phyloP scores from a whole-genome alignment of 1,139 yeast species.

The Groenewaldozyma sp. region DNA sequence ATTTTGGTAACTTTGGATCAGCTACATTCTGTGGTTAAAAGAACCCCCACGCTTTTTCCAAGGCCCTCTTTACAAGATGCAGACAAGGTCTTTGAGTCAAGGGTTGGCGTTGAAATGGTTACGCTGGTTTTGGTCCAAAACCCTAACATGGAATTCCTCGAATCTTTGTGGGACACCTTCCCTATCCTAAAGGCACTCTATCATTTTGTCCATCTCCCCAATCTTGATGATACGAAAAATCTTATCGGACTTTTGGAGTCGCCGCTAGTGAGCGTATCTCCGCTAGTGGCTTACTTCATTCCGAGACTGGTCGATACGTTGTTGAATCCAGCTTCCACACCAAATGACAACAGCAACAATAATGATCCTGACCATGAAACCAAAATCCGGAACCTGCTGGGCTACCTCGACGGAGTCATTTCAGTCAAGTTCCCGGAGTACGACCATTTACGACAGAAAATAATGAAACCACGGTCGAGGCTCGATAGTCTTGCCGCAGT shows the following conservation, averaged over 20 bases:
- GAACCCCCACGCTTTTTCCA: constrained; percentile 19
- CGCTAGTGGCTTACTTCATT: constrained; percentile 20
- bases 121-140: constrained; percentile 3
- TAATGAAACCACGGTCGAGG: constrained; percentile 10
- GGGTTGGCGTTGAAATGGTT: constrained; percentile 20
- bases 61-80: constrained; percentile 13
- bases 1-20: constrained; percentile 27
- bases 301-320: constrained; percentile 17
- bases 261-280: constrained; percentile 23
- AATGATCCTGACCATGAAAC: not conserved
- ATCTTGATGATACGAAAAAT: constrained; percentile 5
- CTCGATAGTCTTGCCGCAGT: constrained; percentile 20
- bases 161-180: constrained; percentile 23
- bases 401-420: constrained; percentile 14
- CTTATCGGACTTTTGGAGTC: constrained; percentile 18
- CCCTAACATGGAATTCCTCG: constrained; percentile 5
- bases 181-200: constrained; percentile 25
- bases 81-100: constrained; percentile 15
- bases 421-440: constrained; percentile 17
- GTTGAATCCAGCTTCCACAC: constrained; percentile 1
- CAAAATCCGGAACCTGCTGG: constrained; percentile 9
- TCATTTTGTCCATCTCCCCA: constrained; percentile 17
- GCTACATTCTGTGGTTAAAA: constrained; percentile 20
- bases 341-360: not conserved
- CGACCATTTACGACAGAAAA: constrained; percentile 10